Conservation (phyloP, 2,329 filamentous ascomycete species). For the Thielaviopsis ethacetica region DNA sequence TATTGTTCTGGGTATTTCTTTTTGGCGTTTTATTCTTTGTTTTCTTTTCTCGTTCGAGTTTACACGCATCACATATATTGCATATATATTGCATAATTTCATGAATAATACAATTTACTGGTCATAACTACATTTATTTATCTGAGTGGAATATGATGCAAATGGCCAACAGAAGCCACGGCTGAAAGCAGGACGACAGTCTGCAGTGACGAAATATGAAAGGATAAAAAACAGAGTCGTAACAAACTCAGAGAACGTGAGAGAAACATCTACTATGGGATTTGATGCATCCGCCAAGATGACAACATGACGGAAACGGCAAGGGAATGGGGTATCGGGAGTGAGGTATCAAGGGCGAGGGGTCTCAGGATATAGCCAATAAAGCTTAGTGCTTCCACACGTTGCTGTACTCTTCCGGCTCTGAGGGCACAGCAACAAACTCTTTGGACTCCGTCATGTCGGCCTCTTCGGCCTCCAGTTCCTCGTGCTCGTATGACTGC, state of each 20-base stretch:
- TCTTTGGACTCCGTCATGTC: constrained; percentile 22
- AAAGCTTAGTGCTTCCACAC: constrained; percentile 19
- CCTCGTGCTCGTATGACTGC: constrained; percentile 1
- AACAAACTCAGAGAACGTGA: background rate
- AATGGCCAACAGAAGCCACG: background rate
- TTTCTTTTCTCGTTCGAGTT: background rate
- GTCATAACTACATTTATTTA: background rate
- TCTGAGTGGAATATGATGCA: background rate
- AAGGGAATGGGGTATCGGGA: background rate
- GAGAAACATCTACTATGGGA: background rate
- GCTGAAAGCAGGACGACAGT: background rate
- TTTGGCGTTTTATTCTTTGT: background rate
- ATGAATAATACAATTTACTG: background rate
- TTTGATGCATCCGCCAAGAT: background rate
- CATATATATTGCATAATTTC: background rate
- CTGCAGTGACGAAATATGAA: background rate
- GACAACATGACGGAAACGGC: background rate
- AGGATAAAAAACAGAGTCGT: background rate
- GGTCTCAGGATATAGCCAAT: background rate
- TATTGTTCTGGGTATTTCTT: background rate
- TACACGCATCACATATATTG: background rate
- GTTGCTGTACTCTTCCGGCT: constrained; percentile 17
- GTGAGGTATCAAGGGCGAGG: background rate
- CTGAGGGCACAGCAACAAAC: constrained; percentile 33
- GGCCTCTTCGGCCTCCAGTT: constrained; percentile 19